Percentiles rank a stretch among this genome's conserved stretches.
phyloP scores from a whole-genome alignment of 2,329 filamentous ascomycete species.

The Anisogramma anomala region DNA sequence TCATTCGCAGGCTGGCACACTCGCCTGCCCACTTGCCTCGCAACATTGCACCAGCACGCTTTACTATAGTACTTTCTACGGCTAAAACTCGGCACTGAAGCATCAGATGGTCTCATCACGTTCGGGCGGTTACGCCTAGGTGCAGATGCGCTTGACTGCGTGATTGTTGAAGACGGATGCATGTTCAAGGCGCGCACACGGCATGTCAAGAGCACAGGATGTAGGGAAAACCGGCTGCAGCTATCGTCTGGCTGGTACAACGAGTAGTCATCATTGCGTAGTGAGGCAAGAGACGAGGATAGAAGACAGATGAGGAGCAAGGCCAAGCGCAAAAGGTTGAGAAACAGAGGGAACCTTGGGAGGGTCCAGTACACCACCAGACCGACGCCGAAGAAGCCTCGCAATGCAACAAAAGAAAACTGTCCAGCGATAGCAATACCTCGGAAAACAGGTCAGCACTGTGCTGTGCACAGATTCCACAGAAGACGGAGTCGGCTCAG shows the following conservation, averaged over 20 bases:
- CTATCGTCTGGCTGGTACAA: no score
- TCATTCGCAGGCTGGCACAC: no score
- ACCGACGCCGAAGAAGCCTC: background rate
- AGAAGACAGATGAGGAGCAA: no score
- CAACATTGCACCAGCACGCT: no score
- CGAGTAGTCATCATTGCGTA: no score
- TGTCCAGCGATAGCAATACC: background rate
- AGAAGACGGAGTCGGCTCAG: background rate
- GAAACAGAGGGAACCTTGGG: background rate
- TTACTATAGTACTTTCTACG: background rate
- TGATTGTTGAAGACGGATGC: no score
- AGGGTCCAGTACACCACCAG: no score
- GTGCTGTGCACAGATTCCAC: background rate
- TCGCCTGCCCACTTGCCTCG: background rate
- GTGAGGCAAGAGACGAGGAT: no score
- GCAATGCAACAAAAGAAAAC: conserved; percentile 9
- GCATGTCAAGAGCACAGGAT: background rate
- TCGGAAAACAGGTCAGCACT: background rate
- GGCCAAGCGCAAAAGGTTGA: no score
- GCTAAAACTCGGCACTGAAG: conserved; percentile 5
- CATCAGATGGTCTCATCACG: background rate
- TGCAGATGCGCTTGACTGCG: no score
- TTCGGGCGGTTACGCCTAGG: no score
- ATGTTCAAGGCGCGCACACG: background rate
- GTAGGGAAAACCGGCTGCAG: no score